Evolutionary conservation across 495 filamentous ascomycete genomes (phyloP).

Genomic region (Lepidopterella palustris): DNA sequence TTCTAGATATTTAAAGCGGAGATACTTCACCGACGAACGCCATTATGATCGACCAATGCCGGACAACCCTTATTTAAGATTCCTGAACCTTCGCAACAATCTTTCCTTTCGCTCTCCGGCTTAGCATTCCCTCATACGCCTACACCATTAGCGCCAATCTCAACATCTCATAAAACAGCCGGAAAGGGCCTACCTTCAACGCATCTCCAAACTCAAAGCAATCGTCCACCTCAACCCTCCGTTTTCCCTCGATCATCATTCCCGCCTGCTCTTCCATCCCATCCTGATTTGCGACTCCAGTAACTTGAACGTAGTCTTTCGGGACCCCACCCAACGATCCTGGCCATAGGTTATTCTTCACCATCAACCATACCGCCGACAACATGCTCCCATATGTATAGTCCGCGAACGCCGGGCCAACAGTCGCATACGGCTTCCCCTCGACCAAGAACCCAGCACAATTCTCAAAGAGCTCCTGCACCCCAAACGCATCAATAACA

Average conservation of each 20-base stretch:
- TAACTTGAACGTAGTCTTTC: conserved; percentile 28
- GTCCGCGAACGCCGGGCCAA: conserved; percentile 25
- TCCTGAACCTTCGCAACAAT: conserved; percentile 25
- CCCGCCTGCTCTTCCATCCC: conserved; percentile 29
- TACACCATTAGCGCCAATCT: not conserved
- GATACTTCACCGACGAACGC: too few species aligned
- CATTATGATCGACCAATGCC: too few species aligned
- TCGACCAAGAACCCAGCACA: conserved; percentile 32
- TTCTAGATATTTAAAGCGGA: too few species aligned
- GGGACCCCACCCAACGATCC: conserved; percentile 32
- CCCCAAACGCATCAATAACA: conserved; percentile 35
- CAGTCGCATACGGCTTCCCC: conserved; percentile 33
- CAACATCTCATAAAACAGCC: conserved; percentile 2
- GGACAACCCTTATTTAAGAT: too few species aligned
- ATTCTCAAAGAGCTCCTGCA: conserved; percentile 32
- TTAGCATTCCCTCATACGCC: conserved; percentile 30
- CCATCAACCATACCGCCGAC: conserved; percentile 22
- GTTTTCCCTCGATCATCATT: conserved; percentile 30
- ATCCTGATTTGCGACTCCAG: conserved; percentile 25
- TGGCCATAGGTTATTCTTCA: conserved; percentile 34
- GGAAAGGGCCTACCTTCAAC: not conserved
- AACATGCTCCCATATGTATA: conserved; percentile 28
- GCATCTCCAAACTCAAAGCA: conserved; percentile 32
- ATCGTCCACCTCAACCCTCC: conserved; percentile 32
- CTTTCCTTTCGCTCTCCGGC: conserved; percentile 34